A percentile compares a stretch with the other conserved stretches of the same genome.
phyloP scores from a whole-genome alignment of 176 grass and related monocot genomes.

The Bonia amplexicaulis region DNA sequence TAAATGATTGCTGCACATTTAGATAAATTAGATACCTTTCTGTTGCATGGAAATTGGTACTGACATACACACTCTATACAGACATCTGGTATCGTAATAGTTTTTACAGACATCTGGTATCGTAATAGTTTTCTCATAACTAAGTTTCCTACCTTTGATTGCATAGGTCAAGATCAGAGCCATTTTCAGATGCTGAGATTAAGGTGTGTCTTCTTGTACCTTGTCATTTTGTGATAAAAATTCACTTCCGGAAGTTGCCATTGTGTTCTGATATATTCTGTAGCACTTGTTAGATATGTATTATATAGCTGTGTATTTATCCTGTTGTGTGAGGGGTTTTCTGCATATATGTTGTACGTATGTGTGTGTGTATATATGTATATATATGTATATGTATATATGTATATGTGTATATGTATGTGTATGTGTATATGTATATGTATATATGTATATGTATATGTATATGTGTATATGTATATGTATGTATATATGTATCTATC shows the following conservation, averaged over 20 bases:
- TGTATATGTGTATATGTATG: no score
- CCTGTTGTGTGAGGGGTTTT: no score
- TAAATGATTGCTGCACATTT: background rate
- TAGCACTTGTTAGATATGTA: background rate
- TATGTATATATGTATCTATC: no score
- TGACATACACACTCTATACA: background rate
- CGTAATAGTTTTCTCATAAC: conserved; percentile 5
- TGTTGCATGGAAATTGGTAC: background rate
- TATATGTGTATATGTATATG: no score
- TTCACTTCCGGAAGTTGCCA: background rate
- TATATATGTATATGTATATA: no score
- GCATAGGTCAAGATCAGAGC: conserved; percentile 49
- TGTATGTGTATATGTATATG: no score
- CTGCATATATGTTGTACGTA: no score
- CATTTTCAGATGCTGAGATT: conserved; percentile 84
- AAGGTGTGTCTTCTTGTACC: conserved; percentile 51
- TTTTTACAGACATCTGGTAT: background rate
- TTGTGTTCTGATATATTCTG: background rate
- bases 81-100: no score
- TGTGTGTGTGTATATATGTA: no score
- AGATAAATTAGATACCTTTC: background rate
- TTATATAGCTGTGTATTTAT: no score
- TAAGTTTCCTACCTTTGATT: background rate
- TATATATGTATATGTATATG: no score
- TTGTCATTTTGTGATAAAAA: conserved; percentile 7